These are phyloP conservation scores for Cochlearia excelsa DNA, from an alignment of 345 rosid genomes.

Conservation along the genomic window DNA sequence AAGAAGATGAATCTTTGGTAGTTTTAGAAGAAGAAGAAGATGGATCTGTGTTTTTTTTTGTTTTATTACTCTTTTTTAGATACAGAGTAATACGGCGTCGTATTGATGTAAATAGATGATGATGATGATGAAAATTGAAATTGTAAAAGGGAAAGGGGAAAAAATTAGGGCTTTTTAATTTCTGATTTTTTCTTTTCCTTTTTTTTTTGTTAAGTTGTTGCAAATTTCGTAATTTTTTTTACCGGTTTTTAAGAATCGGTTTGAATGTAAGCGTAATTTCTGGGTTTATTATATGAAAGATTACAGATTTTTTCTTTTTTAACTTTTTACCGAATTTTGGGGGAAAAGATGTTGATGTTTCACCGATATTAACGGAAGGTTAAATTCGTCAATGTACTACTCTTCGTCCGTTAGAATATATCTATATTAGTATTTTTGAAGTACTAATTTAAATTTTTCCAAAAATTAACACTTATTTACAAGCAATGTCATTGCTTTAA, in stretches of 20 bases:
- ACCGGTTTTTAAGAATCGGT: conserved; percentile 31
- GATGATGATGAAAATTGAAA: conserved; percentile 14
- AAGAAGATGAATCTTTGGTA: conserved; percentile 19
- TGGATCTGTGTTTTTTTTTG: conserved; percentile 21
- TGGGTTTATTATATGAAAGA: too few species aligned
- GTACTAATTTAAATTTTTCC: too few species aligned
- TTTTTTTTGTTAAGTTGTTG: conserved; percentile 6
- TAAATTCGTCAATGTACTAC: too few species aligned
- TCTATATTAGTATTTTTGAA: too few species aligned
- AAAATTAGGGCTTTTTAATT: conserved; percentile 2
- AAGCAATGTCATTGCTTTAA: too few species aligned
- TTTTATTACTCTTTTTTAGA: conserved; percentile 13
- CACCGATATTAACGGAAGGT: too few species aligned
- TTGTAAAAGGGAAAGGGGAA: too few species aligned
- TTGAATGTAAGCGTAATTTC: background rate
- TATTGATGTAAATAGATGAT: conserved; percentile 33
- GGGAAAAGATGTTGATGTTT: too few species aligned
- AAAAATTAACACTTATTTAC: too few species aligned
- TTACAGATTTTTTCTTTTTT: too few species aligned
- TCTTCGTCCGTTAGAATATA: too few species aligned
- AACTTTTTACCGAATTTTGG: too few species aligned
- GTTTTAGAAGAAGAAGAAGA: conserved; percentile 6
- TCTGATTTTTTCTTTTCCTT: background rate
- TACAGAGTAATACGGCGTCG: conserved; percentile 22
- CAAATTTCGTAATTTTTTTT: conserved; percentile 28